Conservation (phyloP, 306 rosid genomes). For the Hylodesmum podocarpum region DNA sequence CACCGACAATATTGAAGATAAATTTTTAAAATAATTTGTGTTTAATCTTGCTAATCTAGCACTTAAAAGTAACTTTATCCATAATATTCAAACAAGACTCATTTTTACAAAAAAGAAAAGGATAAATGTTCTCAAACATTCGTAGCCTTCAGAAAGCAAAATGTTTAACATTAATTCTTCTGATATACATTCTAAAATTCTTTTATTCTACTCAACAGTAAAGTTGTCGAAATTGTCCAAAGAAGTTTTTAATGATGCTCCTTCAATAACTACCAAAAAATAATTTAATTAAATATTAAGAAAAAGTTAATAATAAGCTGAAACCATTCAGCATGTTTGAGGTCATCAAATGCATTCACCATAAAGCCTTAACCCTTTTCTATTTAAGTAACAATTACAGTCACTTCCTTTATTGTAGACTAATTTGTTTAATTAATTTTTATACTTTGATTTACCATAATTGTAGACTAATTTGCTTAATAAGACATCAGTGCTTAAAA, state of each 20-base stretch:
- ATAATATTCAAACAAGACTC: neutral
- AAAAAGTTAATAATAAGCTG: neutral
- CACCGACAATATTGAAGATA: neutral
- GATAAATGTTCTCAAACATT: neutral
- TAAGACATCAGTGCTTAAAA: neutral
- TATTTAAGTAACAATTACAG: neutral
- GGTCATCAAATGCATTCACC: neutral
- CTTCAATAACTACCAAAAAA: neutral
- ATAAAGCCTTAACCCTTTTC: neutral
- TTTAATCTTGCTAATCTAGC: neutral
- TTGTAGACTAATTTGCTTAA: neutral
- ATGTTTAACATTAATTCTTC: neutral
- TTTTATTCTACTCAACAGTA: neutral
- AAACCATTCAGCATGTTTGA: conserved; percentile 18
- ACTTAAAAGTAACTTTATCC: neutral
- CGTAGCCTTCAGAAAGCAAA: neutral
- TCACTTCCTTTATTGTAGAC: neutral
- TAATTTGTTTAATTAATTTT: neutral
- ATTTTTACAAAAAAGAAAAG: neutral
- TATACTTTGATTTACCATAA: neutral
- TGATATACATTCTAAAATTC: neutral
- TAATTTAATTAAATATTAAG: neutral
- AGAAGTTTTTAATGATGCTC: neutral
- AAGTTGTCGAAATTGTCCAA: neutral
- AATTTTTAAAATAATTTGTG: neutral